phyloP scores from a whole-genome alignment of 2,329 filamentous ascomycete genomes.

The Alternaria ventricosa region DNA sequence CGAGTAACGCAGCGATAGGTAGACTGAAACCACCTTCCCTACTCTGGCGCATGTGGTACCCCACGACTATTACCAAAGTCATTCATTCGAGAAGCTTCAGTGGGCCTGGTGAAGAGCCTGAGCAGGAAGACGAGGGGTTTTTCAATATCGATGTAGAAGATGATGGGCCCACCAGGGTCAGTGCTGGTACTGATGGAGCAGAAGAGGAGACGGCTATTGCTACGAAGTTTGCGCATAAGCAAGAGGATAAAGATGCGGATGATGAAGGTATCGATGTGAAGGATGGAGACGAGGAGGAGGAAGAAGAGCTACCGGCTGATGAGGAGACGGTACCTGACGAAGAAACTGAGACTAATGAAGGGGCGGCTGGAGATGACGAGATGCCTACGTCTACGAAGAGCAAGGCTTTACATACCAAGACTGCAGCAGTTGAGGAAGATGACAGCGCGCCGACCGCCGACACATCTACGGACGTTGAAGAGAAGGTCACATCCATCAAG shows the following conservation, averaged over 20 bases:
- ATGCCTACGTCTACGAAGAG: background rate
- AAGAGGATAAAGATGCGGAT: background rate
- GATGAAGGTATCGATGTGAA: background rate
- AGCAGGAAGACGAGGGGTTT: background rate
- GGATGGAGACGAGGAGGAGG: background rate
- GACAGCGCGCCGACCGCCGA: background rate
- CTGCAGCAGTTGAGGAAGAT: background rate
- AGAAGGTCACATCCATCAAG: background rate
- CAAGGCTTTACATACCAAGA: background rate
- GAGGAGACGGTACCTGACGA: background rate
- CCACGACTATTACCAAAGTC: background rate
- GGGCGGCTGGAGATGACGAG: background rate
- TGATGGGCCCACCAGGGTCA: background rate
- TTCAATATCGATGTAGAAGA: background rate
- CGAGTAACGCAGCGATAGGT: background rate
- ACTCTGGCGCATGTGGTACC: background rate
- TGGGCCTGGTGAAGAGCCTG: background rate
- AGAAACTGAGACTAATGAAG: background rate
- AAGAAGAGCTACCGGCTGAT: background rate
- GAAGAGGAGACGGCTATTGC: background rate
- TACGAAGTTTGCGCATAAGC: background rate
- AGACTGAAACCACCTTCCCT: background rate
- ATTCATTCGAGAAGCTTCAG: background rate
- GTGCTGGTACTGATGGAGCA: fast-evolving
- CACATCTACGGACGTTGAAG: background rate